Base-by-base conservation (phyloP, 805 yeast species). In the Tetrapisispora arboricola region DNA sequence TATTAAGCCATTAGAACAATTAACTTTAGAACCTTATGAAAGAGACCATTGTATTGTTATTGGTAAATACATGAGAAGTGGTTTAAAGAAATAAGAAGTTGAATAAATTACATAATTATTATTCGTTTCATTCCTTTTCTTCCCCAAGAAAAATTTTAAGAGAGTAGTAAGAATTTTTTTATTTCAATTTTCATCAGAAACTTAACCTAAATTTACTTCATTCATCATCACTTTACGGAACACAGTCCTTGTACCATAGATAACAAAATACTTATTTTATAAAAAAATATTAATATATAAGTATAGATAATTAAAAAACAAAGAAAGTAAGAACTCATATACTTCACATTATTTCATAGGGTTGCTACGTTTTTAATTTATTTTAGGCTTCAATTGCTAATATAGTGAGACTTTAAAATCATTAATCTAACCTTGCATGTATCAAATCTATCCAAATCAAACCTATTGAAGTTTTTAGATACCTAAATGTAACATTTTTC, bases 31-130 rank as follows among this genome's bases (percentile, higher is more conserved):
- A 76, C 98, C 98, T 67, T 92, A 92, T 72, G 98, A 92, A 78
- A 86, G 98, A 76, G 98, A 92, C 65, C 98, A 92, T 74, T 90
- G 97, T 82, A 84, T 92, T 63, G 98, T 92, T 57, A 86, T 92
- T 62, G 98, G 97, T 65, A 79, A 82, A 69, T 92, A 92, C 76
- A 73, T 82, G 76, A 84, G 98, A 80, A 77, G 90, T 62, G 94
- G 92, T 48, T 62, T 67, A 55, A 56, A 56, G 55, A 56, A 56
- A 50, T 66, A 63, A 60, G 38, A 36, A 21, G 17, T 32, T 22
- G 6, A 32, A 20, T 32, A 6, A 32, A 8, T 28, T 16, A 16
- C n/a, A 28, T 28, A n/a, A 28, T 28, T 28, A 28, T 28, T n/a
- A 10, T 28, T 28, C n/a, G n/a, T 25, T 25, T n/a, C 27, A 25